These are phyloP conservation scores for Hippophae rhamnoides DNA, from an alignment of 306 rosid genomes.

Conservation along the genomic window DNA sequence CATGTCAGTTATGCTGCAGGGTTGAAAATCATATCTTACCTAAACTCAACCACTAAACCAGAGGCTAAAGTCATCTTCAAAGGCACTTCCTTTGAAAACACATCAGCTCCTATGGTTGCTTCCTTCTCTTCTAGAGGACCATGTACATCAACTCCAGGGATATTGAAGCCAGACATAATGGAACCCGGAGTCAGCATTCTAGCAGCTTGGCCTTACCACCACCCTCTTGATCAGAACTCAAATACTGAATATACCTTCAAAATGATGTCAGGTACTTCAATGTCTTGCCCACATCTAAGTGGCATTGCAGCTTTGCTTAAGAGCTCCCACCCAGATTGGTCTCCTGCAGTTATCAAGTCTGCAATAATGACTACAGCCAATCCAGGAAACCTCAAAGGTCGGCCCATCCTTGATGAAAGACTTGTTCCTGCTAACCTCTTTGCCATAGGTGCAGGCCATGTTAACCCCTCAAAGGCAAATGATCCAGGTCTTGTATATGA, in stretches of 20 bases:
- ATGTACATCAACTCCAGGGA: slow-evolving; percentile 32
- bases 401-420: slow-evolving; percentile 7
- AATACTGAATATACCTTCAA: slow-evolving; percentile 1
- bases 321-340: slow-evolving; percentile 56
- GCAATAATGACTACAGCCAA: slow-evolving; percentile 24
- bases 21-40: slow-evolving; percentile 23
- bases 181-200: slow-evolving; percentile 49
- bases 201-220: slow-evolving; percentile 33
- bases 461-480: slow-evolving; percentile 41
- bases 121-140: slow-evolving; percentile 53
- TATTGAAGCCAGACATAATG: slow-evolving; percentile 45
- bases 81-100: neutral
- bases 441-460: slow-evolving; percentile 48
- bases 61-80: slow-evolving; percentile 21
- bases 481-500: slow-evolving; percentile 49
- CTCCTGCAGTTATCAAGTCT: slow-evolving; percentile 52
- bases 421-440: slow-evolving; percentile 22
- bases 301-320: slow-evolving; percentile 48
- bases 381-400: slow-evolving; percentile 1
- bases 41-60: slow-evolving; percentile 26
- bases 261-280: slow-evolving; percentile 35
- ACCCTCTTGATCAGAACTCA: neutral
- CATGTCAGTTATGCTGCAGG: slow-evolving; percentile 32
- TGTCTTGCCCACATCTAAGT: slow-evolving; percentile 51
- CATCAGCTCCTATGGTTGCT: slow-evolving; percentile 27